Base-by-base conservation (phyloP, 345 rosid species). In the Gossypium thurberi region DNA sequence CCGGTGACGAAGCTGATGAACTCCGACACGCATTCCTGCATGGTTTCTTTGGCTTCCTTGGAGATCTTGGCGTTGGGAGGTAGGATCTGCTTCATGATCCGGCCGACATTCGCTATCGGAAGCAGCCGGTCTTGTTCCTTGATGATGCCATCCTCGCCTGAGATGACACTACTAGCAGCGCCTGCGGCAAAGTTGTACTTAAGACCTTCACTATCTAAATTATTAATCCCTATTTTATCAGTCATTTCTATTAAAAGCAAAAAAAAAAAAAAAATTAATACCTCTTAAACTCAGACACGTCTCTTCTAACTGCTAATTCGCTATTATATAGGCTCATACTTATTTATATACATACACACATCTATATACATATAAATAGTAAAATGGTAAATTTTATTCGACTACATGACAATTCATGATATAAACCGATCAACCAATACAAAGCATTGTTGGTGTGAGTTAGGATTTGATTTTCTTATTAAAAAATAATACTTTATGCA, bases 1-100 rank as follows among this genome's bases (percentile, higher is more conserved):
- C 89, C 93, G 0, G 91, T 89, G 15, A 89, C 88, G 42, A 89
- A 89, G 84, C 93, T 87, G 12, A 89, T 87, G 81, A 89, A 89
- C 87, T 89, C 93, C 8, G 93, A 89, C 2, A 85, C 93, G 33
- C 93, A 87, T 74, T 89, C 93, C 79, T 89, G 93, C 91, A 87
- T 89, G 28, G 93, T 89, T 74, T 87, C 93, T 75, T 89, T 89
- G 0, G 89, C 88, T 82, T 89, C 93, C 81, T 89, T 89, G 0
- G 93, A 87, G 79, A 89, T 83, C 82, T 89, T 89, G 0, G 91
- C 91, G 37, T 87, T 89, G 2, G 86, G 81, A 28, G 93, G 93
- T 10, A 89, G 84, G 57, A 83, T 85, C 80, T 87, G 89, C 82
- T 89, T 89, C 93, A 89, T 89, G 81, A 89, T 89, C 78, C 93